Evolutionary conservation across 176 grass and related monocot genomes (phyloP).

Genomic region (Oryza meridionalis): DNA sequence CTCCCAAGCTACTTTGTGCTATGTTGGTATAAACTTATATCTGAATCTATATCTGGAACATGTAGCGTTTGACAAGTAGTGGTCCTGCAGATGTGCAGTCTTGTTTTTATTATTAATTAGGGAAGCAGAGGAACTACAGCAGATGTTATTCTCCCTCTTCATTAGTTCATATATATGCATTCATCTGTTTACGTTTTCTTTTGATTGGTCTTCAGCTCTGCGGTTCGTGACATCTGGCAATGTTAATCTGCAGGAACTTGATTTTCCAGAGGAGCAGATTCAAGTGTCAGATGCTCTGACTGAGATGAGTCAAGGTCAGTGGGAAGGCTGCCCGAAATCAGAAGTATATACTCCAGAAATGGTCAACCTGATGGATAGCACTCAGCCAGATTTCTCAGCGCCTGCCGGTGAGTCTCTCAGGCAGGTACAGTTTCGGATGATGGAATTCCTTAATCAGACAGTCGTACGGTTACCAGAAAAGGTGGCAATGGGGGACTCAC

Average conservation of each 20-base stretch:
- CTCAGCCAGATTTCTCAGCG: slow-evolving; percentile 79
- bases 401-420: slow-evolving; percentile 83
- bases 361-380: slow-evolving; percentile 64
- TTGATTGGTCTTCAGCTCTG: not conserved
- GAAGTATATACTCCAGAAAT: slow-evolving; percentile 86
- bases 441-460: slow-evolving; percentile 74
- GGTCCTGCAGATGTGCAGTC: not conserved
- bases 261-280: slow-evolving; percentile 79
- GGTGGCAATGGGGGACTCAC: slow-evolving; percentile 52
- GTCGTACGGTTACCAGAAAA: slow-evolving; percentile 84
- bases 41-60: not conserved
- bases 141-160: not conserved
- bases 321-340: slow-evolving; percentile 76
- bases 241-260: slow-evolving; percentile 72
- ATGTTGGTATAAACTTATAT: not conserved
- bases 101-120: not conserved
- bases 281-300: slow-evolving; percentile 71
- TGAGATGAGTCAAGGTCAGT: slow-evolving; percentile 88
- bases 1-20: not conserved
- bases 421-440: slow-evolving; percentile 80
- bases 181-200: not conserved
- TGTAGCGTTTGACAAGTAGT: not conserved
- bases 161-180: not conserved
- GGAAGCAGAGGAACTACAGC: not conserved
- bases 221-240: not conserved